These are phyloP conservation scores for Suillus ampliporus DNA, from an alignment of 768 basidiomycete genomes.

Conservation along the genomic window DNA sequence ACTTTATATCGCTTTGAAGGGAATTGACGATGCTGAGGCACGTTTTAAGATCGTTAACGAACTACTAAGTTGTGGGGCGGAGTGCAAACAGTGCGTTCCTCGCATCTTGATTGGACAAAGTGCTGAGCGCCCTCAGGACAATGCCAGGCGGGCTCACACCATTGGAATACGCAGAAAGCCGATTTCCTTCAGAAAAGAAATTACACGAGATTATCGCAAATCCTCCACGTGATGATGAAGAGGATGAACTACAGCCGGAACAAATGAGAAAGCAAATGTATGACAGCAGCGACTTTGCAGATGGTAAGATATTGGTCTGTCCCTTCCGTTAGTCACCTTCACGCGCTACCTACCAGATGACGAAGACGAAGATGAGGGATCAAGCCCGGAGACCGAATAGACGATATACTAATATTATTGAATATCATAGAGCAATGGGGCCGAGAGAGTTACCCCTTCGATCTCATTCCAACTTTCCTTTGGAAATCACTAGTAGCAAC, in stretches of 20 bases:
- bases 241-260: not conserved
- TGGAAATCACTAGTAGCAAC: not conserved
- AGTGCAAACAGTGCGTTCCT: not conserved
- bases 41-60: constrained; percentile 26
- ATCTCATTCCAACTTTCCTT: not conserved
- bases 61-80: not conserved
- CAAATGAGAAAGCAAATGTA: constrained; percentile 2
- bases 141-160: constrained; percentile 8
- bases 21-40: constrained; percentile 15
- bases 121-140: not conserved
- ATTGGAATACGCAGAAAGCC: not conserved
- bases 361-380: not conserved
- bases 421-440: not conserved
- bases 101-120: not conserved
- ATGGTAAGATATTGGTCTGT: not conserved
- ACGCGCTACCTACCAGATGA: not conserved
- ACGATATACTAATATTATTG: not conserved
- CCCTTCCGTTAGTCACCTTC: not conserved
- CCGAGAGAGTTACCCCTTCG: not conserved
- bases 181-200: not conserved
- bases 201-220: not conserved
- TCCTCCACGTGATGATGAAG: not conserved
- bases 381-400: not conserved
- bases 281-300: not conserved
- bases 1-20: constrained; percentile 32